Base-by-base conservation (phyloP, 2,329 filamentous ascomycete genomes). In the Talaromyces sp. region DNA sequence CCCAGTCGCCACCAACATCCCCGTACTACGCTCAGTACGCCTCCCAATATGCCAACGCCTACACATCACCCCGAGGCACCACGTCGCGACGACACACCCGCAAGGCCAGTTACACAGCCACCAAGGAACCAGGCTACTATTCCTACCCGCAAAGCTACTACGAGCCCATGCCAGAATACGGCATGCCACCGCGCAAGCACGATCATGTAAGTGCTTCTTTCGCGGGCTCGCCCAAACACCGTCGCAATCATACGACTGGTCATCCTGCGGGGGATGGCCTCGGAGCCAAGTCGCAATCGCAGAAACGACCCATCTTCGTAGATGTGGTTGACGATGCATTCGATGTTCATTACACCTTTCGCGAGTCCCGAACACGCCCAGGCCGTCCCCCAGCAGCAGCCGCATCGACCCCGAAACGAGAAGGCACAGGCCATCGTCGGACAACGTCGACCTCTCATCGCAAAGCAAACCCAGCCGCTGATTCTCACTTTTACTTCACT, bases 171-270 rank as follows among this genome's bases (percentile, higher is more conserved):
- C 73, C 74, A 66, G 71, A 79, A 71, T 72, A 81, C 77, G 70
- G 77, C 76, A 71, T 79, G 57, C 75, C 76, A 74, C 77, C 81
- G 74, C 75, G 71, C 68, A 77, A 76, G 70, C 79, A 82, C 72
- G 82, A 86, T 75, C 81, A 83, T 86, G 84, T 86, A 86, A 86
- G 84, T 86, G 80, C 78, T 79, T 80, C 76, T 75, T 72, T 69
- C 68, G 72, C 72, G 69, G 72, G 66, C 60, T 66, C 67, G 63
- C 62, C 63, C 56, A 66, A 65, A 57, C 61, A 67, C 69, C 69
- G 72, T 72, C 78, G 78, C 62, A 75, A 75, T 67, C 79, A 80
- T 66, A 78, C 78, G 69, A 75, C 75, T 66, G 68, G 66, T 66
- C 58, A 65, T 57, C 59, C 64, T 53, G 58, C 63, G 49, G 65